Evolutionary conservation across 2,329 filamentous ascomycete genomes (phyloP), one percentile per base, ranked within the genome.

Genomic region (Knufia petricola): DNA sequence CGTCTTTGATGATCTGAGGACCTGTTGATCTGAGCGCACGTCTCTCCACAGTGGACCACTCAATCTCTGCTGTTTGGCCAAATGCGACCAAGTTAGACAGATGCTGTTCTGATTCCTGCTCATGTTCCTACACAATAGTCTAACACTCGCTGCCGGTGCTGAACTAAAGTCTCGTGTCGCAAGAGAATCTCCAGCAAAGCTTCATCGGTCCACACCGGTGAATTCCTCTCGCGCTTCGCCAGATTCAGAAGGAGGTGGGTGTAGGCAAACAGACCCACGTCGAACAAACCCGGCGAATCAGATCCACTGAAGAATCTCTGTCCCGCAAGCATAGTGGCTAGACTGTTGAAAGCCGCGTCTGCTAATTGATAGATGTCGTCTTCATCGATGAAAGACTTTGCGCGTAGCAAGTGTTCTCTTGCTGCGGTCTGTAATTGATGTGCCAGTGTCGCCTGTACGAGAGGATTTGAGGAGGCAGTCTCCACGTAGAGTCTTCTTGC

Each of bases 231-330:
- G 4, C 15, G 10, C 13, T n/a, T 38, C 28, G 19, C 32, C 32
- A 47, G 19, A 17, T 85, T 79, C 45, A 94, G 67, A 46, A 96
- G 71, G 44, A 94, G 70, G 64, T 94, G 80, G 0, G 86, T 89
- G 65, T 95, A 98, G 2, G 87, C 82, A 67, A 95, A 96, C 1
- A 96, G 78, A 47, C 79, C 81, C 4, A 90, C 89, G 66, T 98
- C 92, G 58, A 96, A 90, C 20, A 90, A 61, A 0, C 81, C 79
- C 0, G 90, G 87, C 13, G 65, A 62, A 24, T 64, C 44, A 50
- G 64, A 62, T 3, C 69, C 74, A 59, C 82, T 84, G 63, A 84
- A 85, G 71, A 79, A 83, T 15, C 68, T 59, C 31, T 79, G 65
- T 1, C 74, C 64, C 1, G 73, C 79, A 8, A 87, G 67, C 7